Percentiles rank a stretch among this genome's conserved stretches.
These are phyloP conservation scores for Arthrobotrys musiformis DNA, from an alignment of 2,329 filamentous ascomycete species.

Conservation along the genomic window DNA sequence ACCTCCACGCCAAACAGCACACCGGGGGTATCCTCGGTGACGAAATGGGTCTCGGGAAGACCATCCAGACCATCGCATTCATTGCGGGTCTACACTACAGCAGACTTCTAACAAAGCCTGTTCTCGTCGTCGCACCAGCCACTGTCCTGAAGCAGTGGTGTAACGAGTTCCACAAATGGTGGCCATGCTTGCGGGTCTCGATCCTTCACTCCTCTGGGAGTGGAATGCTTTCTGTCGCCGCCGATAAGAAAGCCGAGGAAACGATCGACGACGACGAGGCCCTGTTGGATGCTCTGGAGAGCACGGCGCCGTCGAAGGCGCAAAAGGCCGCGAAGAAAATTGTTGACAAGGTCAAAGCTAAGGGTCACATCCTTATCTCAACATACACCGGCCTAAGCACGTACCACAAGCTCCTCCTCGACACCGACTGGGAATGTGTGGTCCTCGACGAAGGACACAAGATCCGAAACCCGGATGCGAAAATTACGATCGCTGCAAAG, in stretches of 20 bases:
- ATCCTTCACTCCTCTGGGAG: slow-evolving; percentile 95
- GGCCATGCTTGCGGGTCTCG: slow-evolving; percentile 96
- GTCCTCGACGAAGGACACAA: slow-evolving; percentile 98
- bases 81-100: slow-evolving; percentile 93
- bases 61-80: slow-evolving; percentile 82
- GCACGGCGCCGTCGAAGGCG: slow-evolving; percentile 67
- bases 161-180: slow-evolving; percentile 98
- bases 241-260: slow-evolving; percentile 69
- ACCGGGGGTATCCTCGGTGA: slow-evolving; percentile 96
- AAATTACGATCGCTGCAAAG: slow-evolving; percentile 94
- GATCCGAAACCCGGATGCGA: slow-evolving; percentile 94
- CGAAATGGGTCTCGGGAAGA: slow-evolving; percentile 99
- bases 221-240: slow-evolving; percentile 85
- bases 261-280: slow-evolving; percentile 66
- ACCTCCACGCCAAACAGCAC: slow-evolving; percentile 81
- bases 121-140: slow-evolving; percentile 91
- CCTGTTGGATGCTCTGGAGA: slow-evolving; percentile 65
- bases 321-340: slow-evolving; percentile 80
- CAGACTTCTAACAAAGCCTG: slow-evolving; percentile 79
- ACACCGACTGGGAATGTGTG: slow-evolving; percentile 89
- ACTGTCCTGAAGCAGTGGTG: slow-evolving; percentile 98
- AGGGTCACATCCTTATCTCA: slow-evolving; percentile 86
- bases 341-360: slow-evolving; percentile 74
- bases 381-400: slow-evolving; percentile 97
- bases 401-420: slow-evolving; percentile 83